Conservation (phyloP, 176 grass and related monocot species). For the Coix lacrymajobi region DNA sequence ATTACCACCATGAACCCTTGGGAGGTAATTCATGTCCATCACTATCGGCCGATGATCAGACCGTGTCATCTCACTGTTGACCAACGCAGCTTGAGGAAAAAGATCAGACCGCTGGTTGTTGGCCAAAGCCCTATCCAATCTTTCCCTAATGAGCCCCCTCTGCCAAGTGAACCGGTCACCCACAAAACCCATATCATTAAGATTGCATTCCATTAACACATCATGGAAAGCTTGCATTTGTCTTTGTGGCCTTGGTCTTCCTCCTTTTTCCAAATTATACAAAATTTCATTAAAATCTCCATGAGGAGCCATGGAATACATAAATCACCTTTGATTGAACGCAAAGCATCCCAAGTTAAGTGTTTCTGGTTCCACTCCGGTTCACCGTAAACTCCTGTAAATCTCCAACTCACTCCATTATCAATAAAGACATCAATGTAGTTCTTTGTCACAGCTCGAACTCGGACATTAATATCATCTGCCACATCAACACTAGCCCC, state of each 20-base stretch:
- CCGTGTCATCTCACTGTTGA: not conserved
- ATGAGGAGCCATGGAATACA: not conserved
- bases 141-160: not conserved
- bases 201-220: not conserved
- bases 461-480: not conserved
- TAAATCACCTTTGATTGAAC: no score
- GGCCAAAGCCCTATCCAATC: not conserved
- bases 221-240: not conserved
- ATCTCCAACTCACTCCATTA: no score
- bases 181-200: not conserved
- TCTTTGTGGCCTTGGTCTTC: not conserved
- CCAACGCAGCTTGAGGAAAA: not conserved
- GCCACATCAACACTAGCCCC: not conserved
- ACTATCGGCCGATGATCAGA: not conserved
- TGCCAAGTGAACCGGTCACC: not conserved
- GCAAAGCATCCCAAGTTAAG: no score
- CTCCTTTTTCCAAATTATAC: no score
- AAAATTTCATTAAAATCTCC: not conserved
- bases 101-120: not conserved
- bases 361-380: no score
- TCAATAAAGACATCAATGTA: not conserved
- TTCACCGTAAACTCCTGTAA: no score
- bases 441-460: not conserved
- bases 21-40: not conserved
- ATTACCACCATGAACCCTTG: fast-evolving